Evolutionary conservation across 2,329 filamentous ascomycete species (phyloP).

Genomic region (Microsporum ferrugineum): DNA sequence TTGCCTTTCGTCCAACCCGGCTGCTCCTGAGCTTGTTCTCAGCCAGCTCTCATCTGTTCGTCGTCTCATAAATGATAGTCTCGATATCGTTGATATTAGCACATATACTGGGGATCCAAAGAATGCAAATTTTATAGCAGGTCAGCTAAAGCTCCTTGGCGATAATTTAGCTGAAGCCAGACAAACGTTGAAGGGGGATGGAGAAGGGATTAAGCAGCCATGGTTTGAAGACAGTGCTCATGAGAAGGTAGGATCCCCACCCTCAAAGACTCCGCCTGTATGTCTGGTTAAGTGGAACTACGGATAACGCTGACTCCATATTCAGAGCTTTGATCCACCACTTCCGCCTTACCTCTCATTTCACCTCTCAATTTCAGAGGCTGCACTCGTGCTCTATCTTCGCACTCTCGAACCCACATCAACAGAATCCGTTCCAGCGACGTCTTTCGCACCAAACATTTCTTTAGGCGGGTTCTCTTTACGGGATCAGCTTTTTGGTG

Average conservation of each 20-base stretch:
- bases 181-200: conserved; percentile 45
- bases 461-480: conserved; percentile 47
- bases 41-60: conserved; percentile 60
- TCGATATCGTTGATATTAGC: conserved; percentile 72
- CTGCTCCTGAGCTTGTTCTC: conserved; percentile 50
- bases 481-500: conserved; percentile 44
- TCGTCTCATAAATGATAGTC: conserved; percentile 66
- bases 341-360: conserved; percentile 61
- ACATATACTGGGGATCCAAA: conserved; percentile 58
- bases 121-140: conserved; percentile 46
- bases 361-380: conserved; percentile 56
- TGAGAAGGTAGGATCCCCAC: conserved; percentile 41
- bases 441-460: conserved; percentile 59
- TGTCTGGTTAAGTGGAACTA: neutral
- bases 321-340: conserved; percentile 45
- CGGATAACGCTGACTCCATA: neutral
- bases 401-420: conserved; percentile 57
- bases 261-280: neutral
- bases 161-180: conserved; percentile 53
- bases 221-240: conserved; percentile 48
- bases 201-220: conserved; percentile 37
- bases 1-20: conserved; percentile 41
- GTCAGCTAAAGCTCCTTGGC: conserved; percentile 47
- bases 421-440: conserved; percentile 45
- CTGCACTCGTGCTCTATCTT: conserved; percentile 56